Evolutionary conservation across 202 grass and related monocot genomes (phyloP).

Genomic region (Musa balbisiana): DNA sequence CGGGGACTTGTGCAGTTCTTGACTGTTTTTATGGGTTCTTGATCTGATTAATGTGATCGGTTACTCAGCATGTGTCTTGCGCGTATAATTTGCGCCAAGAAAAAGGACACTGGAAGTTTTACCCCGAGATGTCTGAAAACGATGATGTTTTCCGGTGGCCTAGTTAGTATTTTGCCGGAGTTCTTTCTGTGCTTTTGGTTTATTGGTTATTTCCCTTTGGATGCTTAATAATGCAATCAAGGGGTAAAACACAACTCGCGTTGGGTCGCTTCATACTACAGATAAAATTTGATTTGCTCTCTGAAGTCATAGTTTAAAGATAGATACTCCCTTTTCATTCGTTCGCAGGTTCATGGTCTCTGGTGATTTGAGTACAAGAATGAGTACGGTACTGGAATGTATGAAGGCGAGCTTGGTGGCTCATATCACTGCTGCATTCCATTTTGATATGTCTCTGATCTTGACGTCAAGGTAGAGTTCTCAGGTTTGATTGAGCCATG

Average conservation of each 20-base stretch:
- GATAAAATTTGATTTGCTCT: neutral
- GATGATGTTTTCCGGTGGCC: neutral
- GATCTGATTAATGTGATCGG: too few relatives aligned
- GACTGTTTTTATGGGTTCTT: too few relatives aligned
- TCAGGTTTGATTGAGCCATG: neutral
- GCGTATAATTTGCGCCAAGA: too few relatives aligned
- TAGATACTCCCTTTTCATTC: too few relatives aligned
- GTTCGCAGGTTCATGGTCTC: neutral
- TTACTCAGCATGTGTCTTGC: too few relatives aligned
- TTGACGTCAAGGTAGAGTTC: conserved; percentile 2
- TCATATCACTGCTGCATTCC: neutral
- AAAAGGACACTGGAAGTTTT: neutral
- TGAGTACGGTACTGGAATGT: neutral
- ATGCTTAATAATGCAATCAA: neutral
- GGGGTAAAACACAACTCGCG: neutral
- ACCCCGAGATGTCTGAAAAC: neutral
- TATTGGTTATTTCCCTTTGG: neutral
- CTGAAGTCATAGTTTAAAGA: neutral
- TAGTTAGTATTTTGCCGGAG: too few relatives aligned
- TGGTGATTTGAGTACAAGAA: neutral
- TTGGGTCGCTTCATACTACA: too few relatives aligned
- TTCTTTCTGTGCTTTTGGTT: neutral
- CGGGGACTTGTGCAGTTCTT: too few relatives aligned
- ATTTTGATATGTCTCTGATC: neutral
- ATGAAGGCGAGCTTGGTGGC: neutral